phyloP scores from a whole-genome alignment of 805 yeast species.

The Yamadazyma scolyti region DNA sequence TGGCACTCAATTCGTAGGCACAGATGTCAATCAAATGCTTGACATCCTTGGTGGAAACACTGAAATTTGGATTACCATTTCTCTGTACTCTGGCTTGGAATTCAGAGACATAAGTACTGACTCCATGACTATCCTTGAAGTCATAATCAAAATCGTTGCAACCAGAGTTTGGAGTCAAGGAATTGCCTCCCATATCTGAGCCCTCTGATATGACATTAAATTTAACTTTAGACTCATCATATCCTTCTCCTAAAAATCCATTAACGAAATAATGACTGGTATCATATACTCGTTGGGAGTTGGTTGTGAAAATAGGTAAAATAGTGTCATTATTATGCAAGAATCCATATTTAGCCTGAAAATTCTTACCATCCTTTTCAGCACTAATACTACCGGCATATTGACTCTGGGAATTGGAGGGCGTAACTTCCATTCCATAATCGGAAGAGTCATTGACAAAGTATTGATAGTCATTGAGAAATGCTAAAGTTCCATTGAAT shows the following conservation, averaged over 20 bases:
- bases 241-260: conserved; percentile 52
- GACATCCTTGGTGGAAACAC: conserved; percentile 51
- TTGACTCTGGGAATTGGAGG: conserved; percentile 37
- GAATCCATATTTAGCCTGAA: conserved; percentile 46
- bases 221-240: conserved; percentile 21
- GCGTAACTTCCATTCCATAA: conserved; percentile 49
- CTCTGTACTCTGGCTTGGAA: too few relatives aligned
- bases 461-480: conserved; percentile 50
- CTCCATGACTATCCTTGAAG: too few relatives aligned
- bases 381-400: conserved; percentile 54
- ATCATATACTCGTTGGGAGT: conserved; percentile 51
- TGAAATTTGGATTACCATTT: conserved; percentile 26
- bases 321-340: conserved; percentile 29
- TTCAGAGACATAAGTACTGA: conserved; percentile 36
- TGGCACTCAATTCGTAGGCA: conserved; percentile 70
- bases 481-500: conserved; percentile 48
- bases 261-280: conserved; percentile 53
- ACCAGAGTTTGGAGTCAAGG: conserved; percentile 51
- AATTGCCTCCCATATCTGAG: conserved; percentile 49
- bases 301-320: conserved; percentile 53
- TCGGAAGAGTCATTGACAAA: conserved; percentile 33
- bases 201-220: conserved; percentile 45
- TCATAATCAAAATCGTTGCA: conserved; percentile 32
- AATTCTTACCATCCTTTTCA: conserved; percentile 44
- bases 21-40: conserved; percentile 54